phyloP scores from a whole-genome alignment of 306 rosid species.

The Nissolia schottii region DNA sequence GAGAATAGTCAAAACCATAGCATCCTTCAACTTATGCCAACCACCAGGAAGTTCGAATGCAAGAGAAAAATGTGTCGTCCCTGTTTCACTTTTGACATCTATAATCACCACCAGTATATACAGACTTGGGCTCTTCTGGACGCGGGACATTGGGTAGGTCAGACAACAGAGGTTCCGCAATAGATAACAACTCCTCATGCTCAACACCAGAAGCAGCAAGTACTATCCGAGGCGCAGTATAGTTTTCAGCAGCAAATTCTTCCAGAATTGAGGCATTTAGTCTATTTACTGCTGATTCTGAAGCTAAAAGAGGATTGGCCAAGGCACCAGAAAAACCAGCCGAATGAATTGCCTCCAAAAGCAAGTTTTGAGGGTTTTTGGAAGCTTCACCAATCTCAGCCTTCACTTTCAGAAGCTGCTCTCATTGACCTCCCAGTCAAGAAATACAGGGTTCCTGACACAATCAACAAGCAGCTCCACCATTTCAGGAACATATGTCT shows the following conservation, averaged over 20 bases:
- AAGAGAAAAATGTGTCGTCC: conserved; percentile 88
- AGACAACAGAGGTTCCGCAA: conserved; percentile 85
- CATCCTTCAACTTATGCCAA: conserved; percentile 86
- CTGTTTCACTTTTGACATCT: conserved; percentile 76
- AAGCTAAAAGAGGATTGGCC: conserved; percentile 80
- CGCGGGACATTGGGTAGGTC: conserved; percentile 65
- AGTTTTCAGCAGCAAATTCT: conserved; percentile 80
- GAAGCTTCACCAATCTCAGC: conserved; percentile 73
- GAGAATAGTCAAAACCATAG: conserved; percentile 68
- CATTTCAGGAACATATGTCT: conserved; percentile 88
- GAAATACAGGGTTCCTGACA: conserved; percentile 77
- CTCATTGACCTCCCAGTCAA: conserved; percentile 94
- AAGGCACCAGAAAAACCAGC: conserved; percentile 89
- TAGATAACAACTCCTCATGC: conserved; percentile 70
- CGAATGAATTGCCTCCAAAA: conserved; percentile 81
- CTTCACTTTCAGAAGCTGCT: conserved; percentile 76
- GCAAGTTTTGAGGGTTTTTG: conserved; percentile 75
- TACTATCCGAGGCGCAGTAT: conserved; percentile 74
- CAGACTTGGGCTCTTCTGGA: conserved; percentile 65
- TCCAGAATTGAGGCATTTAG: conserved; percentile 63
- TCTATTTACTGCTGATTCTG: conserved; percentile 58
- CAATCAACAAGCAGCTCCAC: conserved; percentile 82
- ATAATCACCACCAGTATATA: conserved; percentile 86
- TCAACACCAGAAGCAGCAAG: conserved; percentile 96
- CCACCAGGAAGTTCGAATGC: conserved; percentile 97